These are phyloP conservation scores for Penicillium psychrofluorescens DNA, from an alignment of 495 filamentous ascomycete species.

Conservation along the genomic window DNA sequence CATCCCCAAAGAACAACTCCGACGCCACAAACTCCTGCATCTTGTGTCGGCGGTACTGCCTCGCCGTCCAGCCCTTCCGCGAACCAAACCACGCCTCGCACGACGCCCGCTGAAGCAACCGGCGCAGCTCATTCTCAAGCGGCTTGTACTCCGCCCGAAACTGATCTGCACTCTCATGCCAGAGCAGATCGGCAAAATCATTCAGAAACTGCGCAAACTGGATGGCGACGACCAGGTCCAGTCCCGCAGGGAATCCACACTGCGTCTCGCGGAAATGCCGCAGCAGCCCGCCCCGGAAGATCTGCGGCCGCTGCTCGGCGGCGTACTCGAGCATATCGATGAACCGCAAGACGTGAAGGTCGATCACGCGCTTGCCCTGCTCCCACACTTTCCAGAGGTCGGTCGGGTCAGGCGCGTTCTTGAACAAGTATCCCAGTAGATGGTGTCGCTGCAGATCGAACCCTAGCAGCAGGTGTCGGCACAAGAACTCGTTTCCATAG, in stretches of 20 bases:
- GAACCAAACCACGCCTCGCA: slow-evolving; percentile 24
- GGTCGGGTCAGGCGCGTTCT: slow-evolving; percentile 14
- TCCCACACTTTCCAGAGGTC: slow-evolving; percentile 22
- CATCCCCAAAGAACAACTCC: background rate
- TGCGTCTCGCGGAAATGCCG: slow-evolving; percentile 5
- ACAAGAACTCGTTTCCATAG: slow-evolving; percentile 1
- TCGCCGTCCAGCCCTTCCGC: slow-evolving; percentile 8
- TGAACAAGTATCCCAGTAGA: slow-evolving; percentile 24
- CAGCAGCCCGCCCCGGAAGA: slow-evolving; percentile 8
- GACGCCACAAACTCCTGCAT: background rate
- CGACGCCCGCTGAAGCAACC: slow-evolving; percentile 22
- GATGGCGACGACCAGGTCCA: slow-evolving; percentile 30
- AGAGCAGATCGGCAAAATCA: slow-evolving; percentile 25
- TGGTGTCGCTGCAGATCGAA: slow-evolving; percentile 16
- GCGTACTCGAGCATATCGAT: background rate
- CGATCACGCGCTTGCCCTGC: slow-evolving; percentile 11
- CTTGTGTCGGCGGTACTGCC: slow-evolving; percentile 6
- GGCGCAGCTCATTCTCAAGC: slow-evolving; percentile 18
- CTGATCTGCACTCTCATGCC: background rate
- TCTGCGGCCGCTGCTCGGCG: background rate
- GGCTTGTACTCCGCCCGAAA: slow-evolving; percentile 7
- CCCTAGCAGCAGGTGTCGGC: slow-evolving; percentile 21
- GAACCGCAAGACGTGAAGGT: slow-evolving; percentile 8
- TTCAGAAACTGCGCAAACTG: slow-evolving; percentile 27
- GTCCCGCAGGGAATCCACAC: slow-evolving; percentile 9